Percentiles rank a stretch among this genome's conserved stretches.
These are phyloP conservation scores for Zelopaecilomyces penicillatus DNA, from an alignment of 2,329 filamentous ascomycete species.

Conservation along the genomic window DNA sequence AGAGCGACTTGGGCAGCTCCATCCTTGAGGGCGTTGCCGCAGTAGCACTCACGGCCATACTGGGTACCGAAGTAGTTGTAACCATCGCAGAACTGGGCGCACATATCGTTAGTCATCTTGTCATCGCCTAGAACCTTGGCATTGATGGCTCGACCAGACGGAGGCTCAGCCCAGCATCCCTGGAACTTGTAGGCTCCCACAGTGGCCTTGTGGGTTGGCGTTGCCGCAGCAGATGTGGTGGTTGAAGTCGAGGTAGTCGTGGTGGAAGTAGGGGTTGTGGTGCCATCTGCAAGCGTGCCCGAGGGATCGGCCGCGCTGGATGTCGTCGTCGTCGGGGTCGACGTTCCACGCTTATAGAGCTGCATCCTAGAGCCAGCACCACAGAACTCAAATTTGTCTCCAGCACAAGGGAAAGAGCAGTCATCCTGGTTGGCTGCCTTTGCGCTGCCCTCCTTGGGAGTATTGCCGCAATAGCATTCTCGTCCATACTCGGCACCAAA, in stretches of 20 bases:
- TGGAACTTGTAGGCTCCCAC: conserved; percentile 20
- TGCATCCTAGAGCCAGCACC: conserved; percentile 18
- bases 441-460: conserved; percentile 18
- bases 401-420: conserved; percentile 25
- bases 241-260: conserved; percentile 5
- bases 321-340: conserved; percentile 1
- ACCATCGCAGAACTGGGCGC: conserved; percentile 21
- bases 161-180: conserved; percentile 30
- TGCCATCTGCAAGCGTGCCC: background rate
- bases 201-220: background rate
- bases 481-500: conserved; percentile 28
- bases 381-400: conserved; percentile 25
- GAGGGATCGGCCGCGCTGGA: conserved; percentile 3
- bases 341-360: conserved; percentile 16
- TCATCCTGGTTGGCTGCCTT: conserved; percentile 21
- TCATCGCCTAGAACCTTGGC: conserved; percentile 15
- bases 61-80: conserved; percentile 25
- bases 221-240: conserved; percentile 2
- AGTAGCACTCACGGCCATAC: conserved; percentile 32
- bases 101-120: conserved; percentile 24
- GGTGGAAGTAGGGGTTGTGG: conserved; percentile 1
- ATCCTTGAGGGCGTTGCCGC: conserved; percentile 23
- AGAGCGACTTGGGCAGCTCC: conserved; percentile 20
- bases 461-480: conserved; percentile 32
- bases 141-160: conserved; percentile 21